Conservation (phyloP, 2,329 filamentous ascomycete genomes). For the Diaporthe ilicicola region DNA sequence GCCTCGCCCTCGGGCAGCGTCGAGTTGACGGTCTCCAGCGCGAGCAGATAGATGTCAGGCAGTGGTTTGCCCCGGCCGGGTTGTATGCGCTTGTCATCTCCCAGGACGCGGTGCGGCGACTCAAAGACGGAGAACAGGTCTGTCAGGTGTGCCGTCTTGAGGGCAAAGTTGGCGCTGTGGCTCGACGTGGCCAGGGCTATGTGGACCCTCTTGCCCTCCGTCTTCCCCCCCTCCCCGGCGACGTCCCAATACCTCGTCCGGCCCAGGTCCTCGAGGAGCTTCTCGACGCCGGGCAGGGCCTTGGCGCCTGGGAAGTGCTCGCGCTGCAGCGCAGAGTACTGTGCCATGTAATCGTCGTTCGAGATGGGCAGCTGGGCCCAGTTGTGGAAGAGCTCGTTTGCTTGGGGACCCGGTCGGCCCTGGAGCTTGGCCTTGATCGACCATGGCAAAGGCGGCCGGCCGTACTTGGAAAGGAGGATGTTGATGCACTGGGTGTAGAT, state of each 20-base stretch:
- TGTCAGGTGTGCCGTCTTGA: conserved; percentile 75
- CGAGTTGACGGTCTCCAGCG: conserved; percentile 84
- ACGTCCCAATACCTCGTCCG: conserved; percentile 60
- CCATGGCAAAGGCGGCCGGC: conserved; percentile 83
- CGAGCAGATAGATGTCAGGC: conserved; percentile 92
- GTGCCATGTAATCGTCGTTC: conserved; percentile 69
- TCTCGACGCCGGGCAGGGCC: conserved; percentile 80
- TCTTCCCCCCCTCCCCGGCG: conserved; percentile 39
- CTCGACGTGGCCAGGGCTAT: conserved; percentile 89
- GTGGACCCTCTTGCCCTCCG: conserved; percentile 62
- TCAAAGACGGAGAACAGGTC: conserved; percentile 74
- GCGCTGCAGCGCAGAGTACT: conserved; percentile 71
- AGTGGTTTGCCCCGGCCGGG: conserved; percentile 89
- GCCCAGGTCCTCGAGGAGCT: conserved; percentile 70
- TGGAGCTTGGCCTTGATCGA: conserved; percentile 88
- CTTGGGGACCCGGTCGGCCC: conserved; percentile 62
- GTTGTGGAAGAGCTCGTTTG: conserved; percentile 67
- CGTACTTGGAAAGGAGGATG: conserved; percentile 78
- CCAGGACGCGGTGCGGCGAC: conserved; percentile 76
- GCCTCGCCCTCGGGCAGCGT: conserved; percentile 69
- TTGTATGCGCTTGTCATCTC: conserved; percentile 83
- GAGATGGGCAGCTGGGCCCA: conserved; percentile 89
- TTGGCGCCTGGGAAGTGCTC: conserved; percentile 77
- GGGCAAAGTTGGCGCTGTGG: conserved; percentile 73
- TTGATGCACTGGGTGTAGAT: conserved; percentile 87